These are phyloP conservation scores for Fusarium foetens DNA, from an alignment of 2,329 filamentous ascomycete genomes.

Conservation along the genomic window DNA sequence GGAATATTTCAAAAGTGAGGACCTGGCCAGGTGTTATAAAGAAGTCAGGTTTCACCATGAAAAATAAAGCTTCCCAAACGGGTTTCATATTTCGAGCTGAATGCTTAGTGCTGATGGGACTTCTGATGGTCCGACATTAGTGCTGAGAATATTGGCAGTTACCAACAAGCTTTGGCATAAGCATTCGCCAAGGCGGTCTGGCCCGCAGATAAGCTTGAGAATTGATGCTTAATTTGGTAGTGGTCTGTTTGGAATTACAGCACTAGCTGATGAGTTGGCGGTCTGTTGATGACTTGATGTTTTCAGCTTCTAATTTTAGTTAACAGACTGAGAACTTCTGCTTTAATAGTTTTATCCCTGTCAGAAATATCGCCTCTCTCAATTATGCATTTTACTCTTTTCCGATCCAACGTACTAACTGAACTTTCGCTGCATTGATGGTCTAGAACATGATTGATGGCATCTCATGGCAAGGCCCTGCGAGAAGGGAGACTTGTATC, in stretches of 20 bases:
- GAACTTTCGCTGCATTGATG: no score
- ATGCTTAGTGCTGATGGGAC: neutral
- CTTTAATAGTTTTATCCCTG: no score
- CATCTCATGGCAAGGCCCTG: no score
- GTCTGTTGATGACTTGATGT: neutral
- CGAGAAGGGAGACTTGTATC: no score
- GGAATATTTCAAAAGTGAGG: fast-evolving
- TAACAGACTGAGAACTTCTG: no score
- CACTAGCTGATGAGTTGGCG: neutral
- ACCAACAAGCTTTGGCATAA: neutral
- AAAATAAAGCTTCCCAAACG: neutral
- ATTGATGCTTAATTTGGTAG: neutral
- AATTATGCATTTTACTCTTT: no score
- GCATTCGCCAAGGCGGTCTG: neutral
- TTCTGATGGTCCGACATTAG: neutral
- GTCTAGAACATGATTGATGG: no score
- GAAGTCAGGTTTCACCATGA: no score
- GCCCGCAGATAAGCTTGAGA: neutral
- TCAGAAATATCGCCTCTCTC: no score
- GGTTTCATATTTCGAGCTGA: neutral
- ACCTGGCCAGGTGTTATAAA: fast-evolving
- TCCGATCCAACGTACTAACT: no score
- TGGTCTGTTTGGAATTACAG: neutral
- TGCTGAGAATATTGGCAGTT: neutral
- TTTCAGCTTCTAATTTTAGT: neutral